A percentile compares a stretch with the other conserved stretches of the same genome.
phyloP scores from a whole-genome alignment of 2,329 filamentous ascomycete genomes.

The Colletotrichum sp. region DNA sequence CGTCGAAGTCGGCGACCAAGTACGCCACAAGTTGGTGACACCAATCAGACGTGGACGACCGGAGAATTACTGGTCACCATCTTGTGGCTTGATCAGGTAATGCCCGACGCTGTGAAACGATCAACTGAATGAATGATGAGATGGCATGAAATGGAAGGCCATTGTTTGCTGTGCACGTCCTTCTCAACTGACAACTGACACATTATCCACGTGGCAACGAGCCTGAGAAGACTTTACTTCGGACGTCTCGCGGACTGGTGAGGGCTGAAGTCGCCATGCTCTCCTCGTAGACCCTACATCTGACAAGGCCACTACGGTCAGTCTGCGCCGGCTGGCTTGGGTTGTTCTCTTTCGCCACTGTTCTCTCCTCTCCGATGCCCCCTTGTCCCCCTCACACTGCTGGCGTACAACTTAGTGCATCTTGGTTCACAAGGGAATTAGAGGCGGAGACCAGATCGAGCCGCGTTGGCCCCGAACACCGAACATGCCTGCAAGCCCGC shows the following conservation, averaged over 20 bases:
- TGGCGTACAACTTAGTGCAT: neutral
- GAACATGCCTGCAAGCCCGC: neutral
- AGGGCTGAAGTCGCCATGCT: neutral
- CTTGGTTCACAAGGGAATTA: neutral
- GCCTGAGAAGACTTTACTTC: neutral
- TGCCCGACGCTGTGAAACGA: neutral
- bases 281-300: neutral
- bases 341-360: neutral
- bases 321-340: neutral
- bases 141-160: neutral
- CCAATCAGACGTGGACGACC: constrained; percentile 31
- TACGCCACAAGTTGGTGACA: constrained; percentile 37
- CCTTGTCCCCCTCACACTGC: neutral
- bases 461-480: neutral
- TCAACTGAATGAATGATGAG: too few species aligned
- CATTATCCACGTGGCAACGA: neutral
- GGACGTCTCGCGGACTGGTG: neutral
- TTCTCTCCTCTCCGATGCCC: neutral
- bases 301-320: neutral
- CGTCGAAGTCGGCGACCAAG: constrained; percentile 15
- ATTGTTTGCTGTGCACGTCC: neutral
- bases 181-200: neutral
- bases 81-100: neutral
- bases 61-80: neutral
- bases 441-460: neutral